These are phyloP conservation scores for Cinchona pubescens DNA, from an alignment of 257 asterid genomes.

Conservation along the genomic window DNA sequence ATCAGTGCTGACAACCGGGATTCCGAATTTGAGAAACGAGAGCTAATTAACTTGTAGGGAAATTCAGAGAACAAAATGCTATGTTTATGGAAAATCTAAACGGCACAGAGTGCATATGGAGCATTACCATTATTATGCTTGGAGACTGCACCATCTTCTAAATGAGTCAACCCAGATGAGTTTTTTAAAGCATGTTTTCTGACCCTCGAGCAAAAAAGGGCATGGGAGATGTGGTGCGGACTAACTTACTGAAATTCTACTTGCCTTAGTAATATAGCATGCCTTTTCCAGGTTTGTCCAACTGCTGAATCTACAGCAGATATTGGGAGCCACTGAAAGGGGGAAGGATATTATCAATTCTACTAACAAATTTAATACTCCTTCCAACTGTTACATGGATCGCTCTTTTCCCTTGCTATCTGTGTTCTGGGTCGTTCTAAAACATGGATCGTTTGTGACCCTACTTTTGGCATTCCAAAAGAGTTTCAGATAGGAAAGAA, in stretches of 20 bases:
- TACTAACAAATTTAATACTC: background rate
- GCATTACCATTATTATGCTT: background rate
- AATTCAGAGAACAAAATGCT: background rate
- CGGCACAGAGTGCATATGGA: background rate
- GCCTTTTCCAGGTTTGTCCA: background rate
- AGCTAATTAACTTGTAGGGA: background rate
- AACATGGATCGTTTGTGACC: too few relatives aligned
- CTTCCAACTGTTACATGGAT: too few relatives aligned
- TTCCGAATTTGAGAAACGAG: background rate
- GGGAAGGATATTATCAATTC: background rate
- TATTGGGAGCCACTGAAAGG: background rate
- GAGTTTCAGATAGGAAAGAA: too few relatives aligned
- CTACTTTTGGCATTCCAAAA: too few relatives aligned
- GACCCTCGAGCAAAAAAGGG: background rate
- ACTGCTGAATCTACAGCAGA: background rate
- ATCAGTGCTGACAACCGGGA: background rate
- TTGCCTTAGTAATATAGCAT: background rate
- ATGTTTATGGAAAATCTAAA: background rate
- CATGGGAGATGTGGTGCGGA: background rate
- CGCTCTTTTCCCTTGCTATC: too few relatives aligned
- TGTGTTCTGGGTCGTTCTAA: too few relatives aligned
- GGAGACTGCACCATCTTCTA: background rate
- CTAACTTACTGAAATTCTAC: background rate
- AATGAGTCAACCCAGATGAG: background rate
- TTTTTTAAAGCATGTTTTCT: background rate